Evolutionary conservation across 148 eudicot genomes (phyloP), one percentile per base, ranked within the genome.

Genomic region (Pharnaceum exiguum): DNA sequence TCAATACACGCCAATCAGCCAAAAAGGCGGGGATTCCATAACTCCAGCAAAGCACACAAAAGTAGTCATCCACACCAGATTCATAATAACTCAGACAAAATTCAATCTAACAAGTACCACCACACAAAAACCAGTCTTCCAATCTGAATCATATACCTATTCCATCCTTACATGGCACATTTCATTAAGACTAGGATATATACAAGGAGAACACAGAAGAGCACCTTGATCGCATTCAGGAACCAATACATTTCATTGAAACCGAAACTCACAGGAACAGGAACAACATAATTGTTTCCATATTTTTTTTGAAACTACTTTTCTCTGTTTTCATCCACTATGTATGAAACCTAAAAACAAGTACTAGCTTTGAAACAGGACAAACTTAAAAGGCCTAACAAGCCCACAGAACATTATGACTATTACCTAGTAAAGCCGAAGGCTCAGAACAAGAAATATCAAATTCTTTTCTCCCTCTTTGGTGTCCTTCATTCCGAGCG

Each of bases 401-500:
- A 16, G 21, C 46, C 46, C 5, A 37, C 21, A 19, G 11, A 52
- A 16, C 8, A 6, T 35, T 7, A 35, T 35, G 12, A 6, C 12
- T 12, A 12, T 35, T 35, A 35, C 18, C 11, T 5, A 29, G 7
- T 24, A 52, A 54, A 54, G 18, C 43, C 57, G 12, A 21, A 19
- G 38, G 38, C 38, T 22, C 39, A 10, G 5, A 9, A 19, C 12
- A 9, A 33, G 7, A 4, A 9, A 16, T 10, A 40, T 10, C 1
- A 10, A 2, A 3, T 54, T 21, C 22, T 53, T 54, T 54, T 35
- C 28, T 48, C 9, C 13, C 23, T 7, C 3, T 12, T 7, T 10
- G 2, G 25, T 30, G 10, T 32, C 1, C 24, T 35, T 71, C 51
- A 85, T 67, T 85, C 91, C 0, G 91, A 85, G 38, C 87, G 74